Evolutionary conservation across 1,284 basidiomycete species (phyloP).

Genomic region (Chalciporus sp.): DNA sequence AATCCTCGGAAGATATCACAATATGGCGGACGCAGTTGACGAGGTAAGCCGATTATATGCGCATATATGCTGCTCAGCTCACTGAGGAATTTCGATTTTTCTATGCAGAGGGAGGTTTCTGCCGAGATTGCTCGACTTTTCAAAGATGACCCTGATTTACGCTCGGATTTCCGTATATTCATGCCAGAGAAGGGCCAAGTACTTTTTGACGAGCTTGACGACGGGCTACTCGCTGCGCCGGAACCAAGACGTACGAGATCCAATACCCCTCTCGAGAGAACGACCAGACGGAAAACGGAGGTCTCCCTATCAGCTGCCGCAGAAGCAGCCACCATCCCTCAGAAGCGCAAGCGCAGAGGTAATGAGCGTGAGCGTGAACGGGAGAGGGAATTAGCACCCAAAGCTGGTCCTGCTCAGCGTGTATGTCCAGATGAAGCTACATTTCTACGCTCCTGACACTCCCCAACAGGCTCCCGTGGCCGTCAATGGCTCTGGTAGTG

Average conservation of each 20-base stretch:
- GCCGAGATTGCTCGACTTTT: slow-evolving; percentile 86
- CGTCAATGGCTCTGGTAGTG: slow-evolving; percentile 23
- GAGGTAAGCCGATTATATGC: slow-evolving; percentile 57
- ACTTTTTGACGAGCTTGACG: slow-evolving; percentile 48
- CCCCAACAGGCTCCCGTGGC: slow-evolving; percentile 24
- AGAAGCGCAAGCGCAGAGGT: slow-evolving; percentile 66
- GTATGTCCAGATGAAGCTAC: slow-evolving; percentile 17
- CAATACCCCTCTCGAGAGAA: slow-evolving; percentile 28
- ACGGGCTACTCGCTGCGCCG: slow-evolving; percentile 26
- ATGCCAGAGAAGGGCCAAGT: slow-evolving; percentile 71
- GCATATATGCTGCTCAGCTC: slow-evolving; percentile 42
- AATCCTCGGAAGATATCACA: slow-evolving; percentile 75
- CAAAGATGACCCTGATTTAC: slow-evolving; percentile 85
- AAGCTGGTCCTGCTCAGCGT: slow-evolving; percentile 25
- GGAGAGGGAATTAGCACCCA: slow-evolving; percentile 31
- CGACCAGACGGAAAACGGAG: slow-evolving; percentile 32
- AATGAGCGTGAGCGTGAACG: slow-evolving; percentile 43
- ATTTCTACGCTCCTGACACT: slow-evolving; percentile 6
- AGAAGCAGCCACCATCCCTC: slow-evolving; percentile 43
- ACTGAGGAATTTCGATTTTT: slow-evolving; percentile 25
- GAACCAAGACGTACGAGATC: slow-evolving; percentile 30
- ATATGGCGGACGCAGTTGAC: slow-evolving; percentile 59
- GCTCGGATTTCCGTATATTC: slow-evolving; percentile 91
- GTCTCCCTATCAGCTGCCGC: slow-evolving; percentile 32
- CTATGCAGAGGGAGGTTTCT: slow-evolving; percentile 70